Evolutionary conservation across 2,329 filamentous ascomycete genomes (phyloP).

Genomic region (Neopestalotiopsis sp.): DNA sequence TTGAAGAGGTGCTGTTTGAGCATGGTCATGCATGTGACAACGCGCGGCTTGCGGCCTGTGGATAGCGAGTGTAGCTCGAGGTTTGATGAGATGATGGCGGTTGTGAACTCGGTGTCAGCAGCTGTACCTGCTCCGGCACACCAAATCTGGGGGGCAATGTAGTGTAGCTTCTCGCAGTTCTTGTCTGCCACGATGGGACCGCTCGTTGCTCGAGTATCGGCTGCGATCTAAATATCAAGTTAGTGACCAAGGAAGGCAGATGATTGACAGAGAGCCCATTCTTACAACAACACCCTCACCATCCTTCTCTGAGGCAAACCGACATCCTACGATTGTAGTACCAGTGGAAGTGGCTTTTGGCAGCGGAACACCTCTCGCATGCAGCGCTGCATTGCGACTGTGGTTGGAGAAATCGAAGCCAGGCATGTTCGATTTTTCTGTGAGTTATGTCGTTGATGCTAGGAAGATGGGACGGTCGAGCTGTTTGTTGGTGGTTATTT

Average conservation of each 20-base stretch:
- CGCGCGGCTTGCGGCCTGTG: constrained; percentile 93
- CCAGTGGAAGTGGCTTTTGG: constrained; percentile 98
- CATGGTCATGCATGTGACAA: constrained; percentile 99
- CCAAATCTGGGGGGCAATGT: constrained; percentile 98
- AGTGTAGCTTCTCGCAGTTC: constrained; percentile 99
- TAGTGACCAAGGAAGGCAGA: background rate
- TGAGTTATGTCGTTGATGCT: background rate
- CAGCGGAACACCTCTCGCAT: constrained; percentile 89
- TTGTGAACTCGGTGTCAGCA: constrained; percentile 98
- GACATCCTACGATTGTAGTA: constrained; percentile 97
- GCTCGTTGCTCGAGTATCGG: constrained; percentile 95
- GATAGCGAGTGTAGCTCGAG: constrained; percentile 96
- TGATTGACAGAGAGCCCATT: background rate
- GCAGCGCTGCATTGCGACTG: constrained; percentile 96
- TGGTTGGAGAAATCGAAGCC: constrained; percentile 99
- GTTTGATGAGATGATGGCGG: constrained; percentile 96
- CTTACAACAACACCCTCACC: constrained; percentile 50
- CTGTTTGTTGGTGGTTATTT: background rate
- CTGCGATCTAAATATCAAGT: constrained; percentile 75
- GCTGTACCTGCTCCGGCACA: constrained; percentile 97
- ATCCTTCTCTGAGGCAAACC: constrained; percentile 95
- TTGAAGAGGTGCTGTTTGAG: constrained; percentile 99
- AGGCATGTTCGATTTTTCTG: constrained; percentile 69
- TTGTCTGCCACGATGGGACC: constrained; percentile 99
- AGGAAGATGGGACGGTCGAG: constrained; percentile 1